Evolutionary conservation across 2,329 filamentous ascomycete genomes (phyloP).

Genomic region (Botrytis byssoidea): DNA sequence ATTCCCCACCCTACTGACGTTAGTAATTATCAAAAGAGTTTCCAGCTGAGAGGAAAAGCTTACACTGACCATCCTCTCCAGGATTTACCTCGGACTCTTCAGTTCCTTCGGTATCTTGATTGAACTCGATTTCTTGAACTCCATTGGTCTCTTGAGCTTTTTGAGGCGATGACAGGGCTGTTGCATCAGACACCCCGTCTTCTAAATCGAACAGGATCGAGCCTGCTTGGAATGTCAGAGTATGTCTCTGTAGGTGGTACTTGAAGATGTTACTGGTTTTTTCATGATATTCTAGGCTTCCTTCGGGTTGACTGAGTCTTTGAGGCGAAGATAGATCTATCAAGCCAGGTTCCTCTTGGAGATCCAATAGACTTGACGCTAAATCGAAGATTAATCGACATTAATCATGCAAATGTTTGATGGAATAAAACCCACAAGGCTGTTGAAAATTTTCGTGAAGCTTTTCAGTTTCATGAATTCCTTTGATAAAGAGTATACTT

Average conservation of each 20-base stretch:
- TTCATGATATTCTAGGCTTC: background rate
- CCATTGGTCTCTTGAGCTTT: background rate
- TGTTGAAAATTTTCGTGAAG: background rate
- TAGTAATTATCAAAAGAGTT: background rate
- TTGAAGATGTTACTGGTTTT: background rate
- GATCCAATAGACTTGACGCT: background rate
- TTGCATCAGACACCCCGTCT: background rate
- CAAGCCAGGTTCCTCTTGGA: background rate
- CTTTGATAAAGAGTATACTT: background rate
- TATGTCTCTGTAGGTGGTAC: background rate
- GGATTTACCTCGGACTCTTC: background rate
- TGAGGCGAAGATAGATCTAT: background rate
- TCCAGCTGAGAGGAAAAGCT: background rate
- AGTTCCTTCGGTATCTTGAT: background rate
- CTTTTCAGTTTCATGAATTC: background rate
- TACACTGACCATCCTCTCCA: background rate
- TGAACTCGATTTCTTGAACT: no score
- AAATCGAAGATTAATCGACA: background rate
- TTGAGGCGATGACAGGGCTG: background rate
- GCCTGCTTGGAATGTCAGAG: background rate
- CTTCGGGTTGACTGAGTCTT: background rate
- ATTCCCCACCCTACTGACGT: background rate
- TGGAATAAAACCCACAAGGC: background rate
- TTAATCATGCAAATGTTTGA: fast-evolving
- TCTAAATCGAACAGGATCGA: background rate